phyloP scores from a whole-genome alignment of 2,329 filamentous ascomycete genomes.

The Ophiocordyceps camponoti-rufipedis region DNA sequence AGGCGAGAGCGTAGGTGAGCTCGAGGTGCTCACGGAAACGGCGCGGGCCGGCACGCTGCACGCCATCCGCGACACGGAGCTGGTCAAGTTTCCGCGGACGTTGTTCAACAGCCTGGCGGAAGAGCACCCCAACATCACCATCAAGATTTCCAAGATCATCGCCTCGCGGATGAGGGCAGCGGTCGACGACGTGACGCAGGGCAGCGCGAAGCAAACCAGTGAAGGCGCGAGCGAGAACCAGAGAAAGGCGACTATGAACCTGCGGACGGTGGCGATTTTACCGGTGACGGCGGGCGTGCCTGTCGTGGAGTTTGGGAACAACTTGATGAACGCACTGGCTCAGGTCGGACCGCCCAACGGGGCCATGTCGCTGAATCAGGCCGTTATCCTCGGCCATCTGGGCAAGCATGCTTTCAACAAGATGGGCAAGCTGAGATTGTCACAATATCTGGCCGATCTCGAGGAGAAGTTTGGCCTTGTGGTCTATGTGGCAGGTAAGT shows the following conservation, averaged over 20 bases:
- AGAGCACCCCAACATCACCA: conserved; percentile 94
- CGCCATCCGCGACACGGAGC: conserved; percentile 87
- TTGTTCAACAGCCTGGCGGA: conserved; percentile 95
- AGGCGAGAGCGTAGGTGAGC: conserved; percentile 90
- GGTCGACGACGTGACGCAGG: conserved; percentile 60
- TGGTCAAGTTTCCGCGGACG: conserved; percentile 89
- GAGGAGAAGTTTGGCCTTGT: conserved; percentile 96
- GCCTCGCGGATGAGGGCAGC: conserved; percentile 83
- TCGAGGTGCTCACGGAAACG: conserved; percentile 93
- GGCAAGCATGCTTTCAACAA: conserved; percentile 92
- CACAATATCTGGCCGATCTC: conserved; percentile 88
- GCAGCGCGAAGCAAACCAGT: conserved; percentile 44
- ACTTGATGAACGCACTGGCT: conserved; percentile 68
- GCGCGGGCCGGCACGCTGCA: conserved; percentile 79
- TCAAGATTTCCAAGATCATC: conserved; percentile 98
- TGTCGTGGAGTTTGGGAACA: conserved; percentile 85
- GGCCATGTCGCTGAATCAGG: conserved; percentile 81
- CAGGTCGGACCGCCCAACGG: conserved; percentile 84
- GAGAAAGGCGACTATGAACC: conserved; percentile 72
- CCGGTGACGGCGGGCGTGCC: conserved; percentile 84
- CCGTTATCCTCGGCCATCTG: conserved; percentile 83
- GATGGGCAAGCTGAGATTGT: conserved; percentile 91
- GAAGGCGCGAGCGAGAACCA: conserved; percentile 33
- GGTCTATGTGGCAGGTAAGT: conserved; percentile 69
- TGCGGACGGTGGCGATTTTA: conserved; percentile 81